These are phyloP conservation scores for Fusarium sp. DNA, from an alignment of 2,329 filamentous ascomycete species.

Conservation along the genomic window DNA sequence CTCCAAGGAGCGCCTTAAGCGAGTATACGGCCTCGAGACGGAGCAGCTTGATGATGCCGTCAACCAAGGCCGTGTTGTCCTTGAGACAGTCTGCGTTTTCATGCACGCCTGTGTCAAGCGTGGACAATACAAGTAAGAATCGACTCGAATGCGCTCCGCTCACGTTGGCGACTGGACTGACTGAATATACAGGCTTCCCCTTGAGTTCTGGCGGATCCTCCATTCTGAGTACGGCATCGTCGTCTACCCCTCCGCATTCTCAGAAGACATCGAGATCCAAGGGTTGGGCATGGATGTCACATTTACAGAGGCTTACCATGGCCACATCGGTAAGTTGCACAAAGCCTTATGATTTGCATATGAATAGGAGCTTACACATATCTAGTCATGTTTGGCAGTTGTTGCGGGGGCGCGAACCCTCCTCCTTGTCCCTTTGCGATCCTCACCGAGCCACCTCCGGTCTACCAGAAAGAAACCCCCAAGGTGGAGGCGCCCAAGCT, in stretches of 20 bases:
- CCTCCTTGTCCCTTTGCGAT: slow-evolving; percentile 53
- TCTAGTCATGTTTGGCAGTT: slow-evolving; percentile 50
- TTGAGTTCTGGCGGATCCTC: slow-evolving; percentile 52
- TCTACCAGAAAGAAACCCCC: slow-evolving; percentile 44
- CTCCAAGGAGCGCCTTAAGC: slow-evolving; percentile 48
- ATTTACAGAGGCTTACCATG: slow-evolving; percentile 51
- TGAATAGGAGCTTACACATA: slow-evolving; percentile 3
- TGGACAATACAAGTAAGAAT: slow-evolving; percentile 49
- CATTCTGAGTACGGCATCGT: slow-evolving; percentile 53
- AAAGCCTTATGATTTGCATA: background rate
- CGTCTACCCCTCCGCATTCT: slow-evolving; percentile 54
- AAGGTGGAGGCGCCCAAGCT: background rate
- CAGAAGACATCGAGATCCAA: slow-evolving; percentile 47
- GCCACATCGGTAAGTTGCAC: slow-evolving; percentile 48
- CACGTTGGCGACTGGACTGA: background rate
- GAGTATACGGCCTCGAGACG: slow-evolving; percentile 47
- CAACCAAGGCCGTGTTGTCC: slow-evolving; percentile 47
- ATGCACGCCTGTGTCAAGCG: slow-evolving; percentile 52
- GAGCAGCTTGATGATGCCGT: slow-evolving; percentile 47
- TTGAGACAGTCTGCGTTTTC: slow-evolving; percentile 54
- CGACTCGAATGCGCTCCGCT: background rate
- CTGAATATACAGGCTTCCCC: slow-evolving; percentile 43
- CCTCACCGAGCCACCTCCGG: slow-evolving; percentile 50
- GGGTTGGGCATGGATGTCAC: slow-evolving; percentile 49
- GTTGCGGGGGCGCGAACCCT: slow-evolving; percentile 42